Evolutionary conservation across 441 rosid species (phyloP).

Genomic region (Populus hybrid): DNA sequence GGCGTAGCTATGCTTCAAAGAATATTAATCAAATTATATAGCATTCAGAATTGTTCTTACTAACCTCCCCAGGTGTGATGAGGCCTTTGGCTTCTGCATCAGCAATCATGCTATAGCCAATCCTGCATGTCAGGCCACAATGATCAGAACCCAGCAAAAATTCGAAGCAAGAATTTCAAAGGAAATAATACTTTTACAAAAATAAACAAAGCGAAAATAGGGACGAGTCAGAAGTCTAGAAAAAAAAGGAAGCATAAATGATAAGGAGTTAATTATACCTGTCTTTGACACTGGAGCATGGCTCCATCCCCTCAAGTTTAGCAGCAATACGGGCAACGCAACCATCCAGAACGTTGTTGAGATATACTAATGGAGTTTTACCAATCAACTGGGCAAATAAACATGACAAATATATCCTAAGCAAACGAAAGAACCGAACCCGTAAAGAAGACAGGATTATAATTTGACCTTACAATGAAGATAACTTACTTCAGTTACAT

Average conservation of each 20-base stretch:
- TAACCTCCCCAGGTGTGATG: too few species aligned
- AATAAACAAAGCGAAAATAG: neutral
- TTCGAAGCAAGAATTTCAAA: neutral
- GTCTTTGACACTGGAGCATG: too few species aligned
- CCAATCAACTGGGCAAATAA: slow-evolving; percentile 55
- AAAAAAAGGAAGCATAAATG: neutral
- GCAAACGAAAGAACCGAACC: neutral
- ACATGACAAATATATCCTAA: neutral
- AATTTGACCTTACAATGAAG: neutral
- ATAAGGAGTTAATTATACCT: too few species aligned
- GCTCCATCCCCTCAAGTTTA: slow-evolving; percentile 77
- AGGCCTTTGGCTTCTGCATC: slow-evolving; percentile 50
- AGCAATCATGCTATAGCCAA: slow-evolving; percentile 80
- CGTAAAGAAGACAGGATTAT: neutral
- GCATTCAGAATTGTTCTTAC: neutral
- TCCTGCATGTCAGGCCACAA: slow-evolving; percentile 42
- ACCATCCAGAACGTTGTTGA: slow-evolving; percentile 58
- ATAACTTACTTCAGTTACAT: slow-evolving; percentile 72
- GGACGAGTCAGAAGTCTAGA: neutral
- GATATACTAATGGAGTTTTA: slow-evolving; percentile 75
- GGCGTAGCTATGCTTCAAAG: neutral
- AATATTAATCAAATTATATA: neutral
- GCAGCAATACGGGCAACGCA: slow-evolving; percentile 84
- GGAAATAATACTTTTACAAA: neutral
- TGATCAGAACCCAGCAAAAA: neutral